Base-by-base conservation (phyloP, 768 basidiomycete genomes). In the Suillus brevipes region DNA sequence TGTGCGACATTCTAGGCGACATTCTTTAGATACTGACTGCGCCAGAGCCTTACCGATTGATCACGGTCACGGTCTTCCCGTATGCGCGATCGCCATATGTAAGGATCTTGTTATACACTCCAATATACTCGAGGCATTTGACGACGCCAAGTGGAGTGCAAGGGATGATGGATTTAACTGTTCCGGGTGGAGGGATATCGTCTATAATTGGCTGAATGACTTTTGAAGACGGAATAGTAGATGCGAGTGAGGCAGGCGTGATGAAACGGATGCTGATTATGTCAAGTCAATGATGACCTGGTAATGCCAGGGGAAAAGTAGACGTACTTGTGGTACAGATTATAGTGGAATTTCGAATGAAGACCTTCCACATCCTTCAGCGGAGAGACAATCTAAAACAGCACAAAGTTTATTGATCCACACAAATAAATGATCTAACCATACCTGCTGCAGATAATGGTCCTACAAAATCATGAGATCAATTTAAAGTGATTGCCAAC, bases 301-400 rank as follows among this genome's bases (percentile, higher is more conserved):
- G 18, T 18, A 9, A 20, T 37, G 20, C 28, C 23, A 53, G 16
- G n/a, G 60, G 38, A 34, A 42, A 42, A 36, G 28, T 25, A 25
- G 6, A 68, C 86, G 62, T 68, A 97, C 95, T 97, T 97, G 83
- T 97, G 94, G 76, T 96, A 95, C 62, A 97, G 80, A 76, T 96
- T 97, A 73, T 90, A 92, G 72, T 95, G 91, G 75, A 97, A 99
- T 74, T 96, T 96, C 82, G 93, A 94, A 78, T 99, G 88, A 61
- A 99, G 83, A 3, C 97, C 97, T 78, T 99, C 97, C 66, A 99
- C 97, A 70, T 99, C 97, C 79, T 99, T 99, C 68, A 91, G 84
- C 3, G 97, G 95, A 0, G 94, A 95, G 8, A 99, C 95, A 63
- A 98, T 87, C 91, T 93, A 62, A 31, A 61, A 43, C 43, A 57